A percentile compares a stretch with the other conserved stretches of the same genome.
Evolutionary conservation across 768 basidiomycete species (phyloP).

Genomic region (Lactarius sanguifluus): DNA sequence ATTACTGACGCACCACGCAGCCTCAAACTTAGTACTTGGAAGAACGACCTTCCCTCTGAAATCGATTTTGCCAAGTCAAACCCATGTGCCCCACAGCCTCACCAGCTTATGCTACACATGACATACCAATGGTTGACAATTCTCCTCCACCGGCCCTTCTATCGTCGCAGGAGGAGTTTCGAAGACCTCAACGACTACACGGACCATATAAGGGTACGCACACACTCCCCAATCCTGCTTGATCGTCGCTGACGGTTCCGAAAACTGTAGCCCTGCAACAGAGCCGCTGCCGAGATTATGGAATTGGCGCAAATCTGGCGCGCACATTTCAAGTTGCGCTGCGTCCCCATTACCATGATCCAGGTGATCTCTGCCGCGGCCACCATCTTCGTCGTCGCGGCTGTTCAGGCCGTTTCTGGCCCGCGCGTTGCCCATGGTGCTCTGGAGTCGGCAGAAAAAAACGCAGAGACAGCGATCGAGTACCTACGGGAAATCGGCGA

Average conservation of each 20-base stretch:
- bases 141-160: slow-evolving; percentile 30
- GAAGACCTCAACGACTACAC: slow-evolving; percentile 13
- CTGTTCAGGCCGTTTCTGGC: slow-evolving; percentile 29
- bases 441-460: slow-evolving; percentile 20
- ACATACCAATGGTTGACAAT: slow-evolving; percentile 28
- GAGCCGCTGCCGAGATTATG: slow-evolving; percentile 28
- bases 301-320: slow-evolving; percentile 28
- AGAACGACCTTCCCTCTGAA: slow-evolving; percentile 25
- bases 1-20: slow-evolving; percentile 3
- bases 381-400: slow-evolving; percentile 31
- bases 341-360: slow-evolving; percentile 31
- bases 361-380: slow-evolving; percentile 30
- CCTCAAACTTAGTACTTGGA: slow-evolving; percentile 29
- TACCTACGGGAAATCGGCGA: slow-evolving; percentile 28
- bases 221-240: neutral
- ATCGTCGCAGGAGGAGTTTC: slow-evolving; percentile 23
- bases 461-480: slow-evolving; percentile 15
- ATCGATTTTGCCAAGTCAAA: slow-evolving; percentile 26
- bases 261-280: slow-evolving; percentile 25
- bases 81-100: slow-evolving; percentile 21
- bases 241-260: neutral
- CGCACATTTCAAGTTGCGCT: slow-evolving; percentile 22
- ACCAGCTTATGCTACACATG: slow-evolving; percentile 30
- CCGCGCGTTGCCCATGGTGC: slow-evolving; percentile 23
- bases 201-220: slow-evolving; percentile 28